phyloP scores from a whole-genome alignment of 83 land plant species.

The Larix sibirica region DNA sequence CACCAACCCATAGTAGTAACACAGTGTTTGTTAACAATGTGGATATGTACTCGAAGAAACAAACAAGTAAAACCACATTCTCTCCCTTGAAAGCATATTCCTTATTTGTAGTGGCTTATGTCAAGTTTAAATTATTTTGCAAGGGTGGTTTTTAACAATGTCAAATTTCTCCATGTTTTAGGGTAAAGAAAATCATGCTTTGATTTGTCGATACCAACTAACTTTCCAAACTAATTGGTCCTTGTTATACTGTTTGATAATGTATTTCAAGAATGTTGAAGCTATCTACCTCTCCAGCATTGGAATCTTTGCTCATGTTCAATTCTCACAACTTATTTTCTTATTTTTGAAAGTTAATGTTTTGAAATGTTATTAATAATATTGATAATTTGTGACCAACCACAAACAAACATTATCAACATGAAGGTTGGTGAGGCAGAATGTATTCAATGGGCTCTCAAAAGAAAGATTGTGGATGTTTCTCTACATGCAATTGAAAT shows the following conservation, averaged over 20 bases:
- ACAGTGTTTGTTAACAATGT: no score
- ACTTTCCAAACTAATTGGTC: conserved; percentile 36
- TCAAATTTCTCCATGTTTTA: not conserved
- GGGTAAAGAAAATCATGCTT: not conserved
- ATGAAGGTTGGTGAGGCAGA: conserved; percentile 31
- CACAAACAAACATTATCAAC: not conserved
- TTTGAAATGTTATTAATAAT: not conserved
- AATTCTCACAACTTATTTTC: not conserved
- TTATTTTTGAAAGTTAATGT: not conserved
- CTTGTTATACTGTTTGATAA: conserved; percentile 38
- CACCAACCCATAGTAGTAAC: no score
- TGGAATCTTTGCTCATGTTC: conserved; percentile 53
- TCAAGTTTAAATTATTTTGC: not conserved
- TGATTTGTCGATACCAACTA: conserved; percentile 23
- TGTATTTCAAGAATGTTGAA: conserved; percentile 32
- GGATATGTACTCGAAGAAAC: no score
- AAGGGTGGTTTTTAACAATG: not conserved
- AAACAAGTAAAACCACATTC: no score
- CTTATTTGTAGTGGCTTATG: not conserved
- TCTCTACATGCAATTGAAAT: conserved; percentile 32
- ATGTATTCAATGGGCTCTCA: conserved; percentile 40
- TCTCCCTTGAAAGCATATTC: not conserved
- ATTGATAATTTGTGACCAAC: not conserved
- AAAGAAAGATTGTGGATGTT: conserved; percentile 27
- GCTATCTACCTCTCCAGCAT: conserved; percentile 48